Evolutionary conservation across 1,139 yeast species (phyloP).

Genomic region (Taiozyma sp.): DNA sequence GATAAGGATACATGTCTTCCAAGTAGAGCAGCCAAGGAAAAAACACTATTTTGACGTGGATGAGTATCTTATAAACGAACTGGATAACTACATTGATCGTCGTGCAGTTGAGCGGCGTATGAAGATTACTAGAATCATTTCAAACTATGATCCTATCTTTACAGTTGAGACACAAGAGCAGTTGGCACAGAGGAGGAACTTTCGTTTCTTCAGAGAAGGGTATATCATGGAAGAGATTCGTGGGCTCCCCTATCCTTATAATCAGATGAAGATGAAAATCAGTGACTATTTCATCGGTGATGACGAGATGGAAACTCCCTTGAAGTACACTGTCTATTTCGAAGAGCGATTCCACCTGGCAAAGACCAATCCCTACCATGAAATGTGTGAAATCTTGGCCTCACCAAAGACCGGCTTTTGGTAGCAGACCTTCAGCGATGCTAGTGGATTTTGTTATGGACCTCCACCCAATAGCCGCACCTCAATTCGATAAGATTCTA

Average conservation of each 20-base stretch:
- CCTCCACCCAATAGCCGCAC: background rate
- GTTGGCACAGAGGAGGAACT: background rate
- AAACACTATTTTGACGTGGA: background rate
- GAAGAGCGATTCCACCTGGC: background rate
- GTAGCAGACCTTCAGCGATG: background rate
- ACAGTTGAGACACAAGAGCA: background rate
- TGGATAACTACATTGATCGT: background rate
- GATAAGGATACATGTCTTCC: background rate
- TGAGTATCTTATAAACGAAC: background rate
- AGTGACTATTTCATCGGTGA: background rate
- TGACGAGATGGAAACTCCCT: background rate
- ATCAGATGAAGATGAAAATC: background rate
- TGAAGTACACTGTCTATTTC: background rate
- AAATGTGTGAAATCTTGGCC: background rate
- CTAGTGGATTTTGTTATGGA: background rate
- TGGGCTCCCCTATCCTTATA: background rate
- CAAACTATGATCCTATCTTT: background rate
- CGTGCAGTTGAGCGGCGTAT: background rate
- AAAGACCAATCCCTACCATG: background rate
- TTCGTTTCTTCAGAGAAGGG: background rate
- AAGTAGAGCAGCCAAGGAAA: background rate
- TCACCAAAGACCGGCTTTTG: background rate
- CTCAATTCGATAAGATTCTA: background rate
- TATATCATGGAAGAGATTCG: background rate
- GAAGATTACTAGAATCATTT: background rate